Evolutionary conservation across 2,329 filamentous ascomycete species (phyloP), one percentile per base, ranked within the genome.

Genomic region (Orbilia oligospora): DNA sequence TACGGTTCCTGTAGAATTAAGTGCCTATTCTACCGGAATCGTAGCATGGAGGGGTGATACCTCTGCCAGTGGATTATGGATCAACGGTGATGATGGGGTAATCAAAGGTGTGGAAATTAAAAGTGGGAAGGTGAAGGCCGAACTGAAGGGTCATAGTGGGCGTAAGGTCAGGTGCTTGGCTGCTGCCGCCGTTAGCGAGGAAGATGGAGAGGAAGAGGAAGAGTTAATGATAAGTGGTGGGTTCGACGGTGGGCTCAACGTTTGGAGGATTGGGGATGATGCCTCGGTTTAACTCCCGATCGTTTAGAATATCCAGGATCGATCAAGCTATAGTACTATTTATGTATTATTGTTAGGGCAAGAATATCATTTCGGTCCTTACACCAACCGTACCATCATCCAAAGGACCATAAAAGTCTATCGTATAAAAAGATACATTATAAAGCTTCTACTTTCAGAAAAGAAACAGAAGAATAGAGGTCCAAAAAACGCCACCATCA

Each of bases 41-140:
- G 84, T 91, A 5, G 87, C 86, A 5, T 91, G 90, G 90, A 84
- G 90, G 27, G 89, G 89, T 0, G 87, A 90, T 82, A 30, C 22
- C 1, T 24, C 33, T 5, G 89, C 89, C 0, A 87, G 85, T 49
- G 90, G 90, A 0, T 84, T 91, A 0, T 91, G 88, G 86, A 88
- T 91, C 12, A 91, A 90, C 83, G 88, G 88, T 2, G 90, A 91
- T 81, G 90, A 91, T 82, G 90, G 90, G 0, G 84, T 88, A 6
- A 85, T 91, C 30, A 85, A 89, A 58, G 90, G 89, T 0, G 84
- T 91, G 5, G 89, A 91, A 82, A 85, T 86, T 2, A 87, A 83
- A 70, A 90, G 86, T 0, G 90, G 90, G 5, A 91, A 89, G 82
- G 84, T 90, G 1, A 83, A 88, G 27, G 83, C 84, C 22, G 85